Evolutionary conservation across 768 basidiomycete genomes (phyloP).

Genomic region (Suillus paluster): DNA sequence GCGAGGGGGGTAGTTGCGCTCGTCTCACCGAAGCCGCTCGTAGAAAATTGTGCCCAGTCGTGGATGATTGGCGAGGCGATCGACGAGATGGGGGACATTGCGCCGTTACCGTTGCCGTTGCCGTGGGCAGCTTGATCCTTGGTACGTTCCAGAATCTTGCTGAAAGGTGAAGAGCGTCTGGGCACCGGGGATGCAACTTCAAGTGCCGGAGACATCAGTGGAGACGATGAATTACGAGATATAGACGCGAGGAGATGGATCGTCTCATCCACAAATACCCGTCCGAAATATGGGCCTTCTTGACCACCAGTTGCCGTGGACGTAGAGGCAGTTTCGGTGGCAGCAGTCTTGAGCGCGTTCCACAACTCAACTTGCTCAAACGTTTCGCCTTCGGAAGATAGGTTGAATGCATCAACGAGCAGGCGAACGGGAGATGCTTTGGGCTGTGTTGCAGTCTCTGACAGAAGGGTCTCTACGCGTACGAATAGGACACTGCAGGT

Average conservation of each 20-base stretch:
- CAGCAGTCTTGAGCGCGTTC: conserved; percentile 54
- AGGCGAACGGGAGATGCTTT: conserved; percentile 61
- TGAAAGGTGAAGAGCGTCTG: conserved; percentile 39
- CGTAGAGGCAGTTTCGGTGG: conserved; percentile 34
- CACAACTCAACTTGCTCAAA: conserved; percentile 50
- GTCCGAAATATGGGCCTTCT: conserved; percentile 47
- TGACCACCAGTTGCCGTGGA: conserved; percentile 21
- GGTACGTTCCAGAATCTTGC: conserved; percentile 28
- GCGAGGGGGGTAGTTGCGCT: conserved; percentile 46
- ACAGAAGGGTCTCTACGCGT: conserved; percentile 61
- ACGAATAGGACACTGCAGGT: conserved; percentile 67
- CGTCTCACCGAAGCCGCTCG: conserved; percentile 60
- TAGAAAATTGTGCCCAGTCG: conserved; percentile 75
- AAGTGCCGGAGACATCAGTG: conserved; percentile 29
- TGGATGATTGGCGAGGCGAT: conserved; percentile 30
- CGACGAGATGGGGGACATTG: conserved; percentile 33
- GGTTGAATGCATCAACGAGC: conserved; percentile 64
- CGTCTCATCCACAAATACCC: conserved; percentile 74
- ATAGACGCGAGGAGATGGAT: conserved; percentile 54
- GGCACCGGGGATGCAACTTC: conserved; percentile 40
- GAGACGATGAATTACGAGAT: conserved; percentile 44
- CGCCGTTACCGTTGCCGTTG: conserved; percentile 24
- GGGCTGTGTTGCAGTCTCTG: conserved; percentile 36
- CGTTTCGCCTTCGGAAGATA: conserved; percentile 34
- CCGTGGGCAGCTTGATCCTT: conserved; percentile 5